Evolutionary conservation across 2,329 filamentous ascomycete species (phyloP).

Genomic region (Didymella pomorum): DNA sequence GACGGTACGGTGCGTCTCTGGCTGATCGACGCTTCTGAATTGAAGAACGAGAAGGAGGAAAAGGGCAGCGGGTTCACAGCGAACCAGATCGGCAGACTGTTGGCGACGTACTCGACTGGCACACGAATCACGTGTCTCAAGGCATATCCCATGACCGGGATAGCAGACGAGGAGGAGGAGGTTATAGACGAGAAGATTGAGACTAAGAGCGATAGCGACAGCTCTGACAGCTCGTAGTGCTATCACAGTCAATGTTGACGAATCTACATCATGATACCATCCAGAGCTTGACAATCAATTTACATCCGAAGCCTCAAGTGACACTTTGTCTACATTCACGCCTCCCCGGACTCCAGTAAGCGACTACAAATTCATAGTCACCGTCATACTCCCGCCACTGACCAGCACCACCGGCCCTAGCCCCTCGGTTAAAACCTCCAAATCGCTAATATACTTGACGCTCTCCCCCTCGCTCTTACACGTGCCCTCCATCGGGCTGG

Average conservation of each 20-base stretch:
- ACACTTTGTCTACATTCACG: constrained; percentile 52
- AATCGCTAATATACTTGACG: constrained; percentile 76
- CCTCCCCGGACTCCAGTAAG: too few relatives aligned
- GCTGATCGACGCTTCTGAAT: constrained; percentile 58
- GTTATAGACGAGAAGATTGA: constrained; percentile 29
- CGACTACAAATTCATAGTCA: constrained; percentile 73
- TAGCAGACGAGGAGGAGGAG: constrained; percentile 38
- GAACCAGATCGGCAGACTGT: constrained; percentile 67
- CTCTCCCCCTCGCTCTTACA: constrained; percentile 74
- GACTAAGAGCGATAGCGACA: constrained; percentile 31
- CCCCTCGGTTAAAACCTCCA: constrained; percentile 79
- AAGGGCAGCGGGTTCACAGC: constrained; percentile 38
- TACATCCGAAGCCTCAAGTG: too few relatives aligned
- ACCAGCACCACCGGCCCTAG: constrained; percentile 80
- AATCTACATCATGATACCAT: constrained; percentile 26
- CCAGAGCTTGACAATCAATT: neutral
- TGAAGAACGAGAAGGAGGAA: constrained; percentile 25
- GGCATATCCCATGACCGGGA: constrained; percentile 80
- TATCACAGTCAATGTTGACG: neutral
- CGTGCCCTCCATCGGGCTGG: constrained; percentile 80
- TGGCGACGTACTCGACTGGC: constrained; percentile 83
- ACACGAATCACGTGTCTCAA: constrained; percentile 90
- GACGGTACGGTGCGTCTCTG: constrained; percentile 87
- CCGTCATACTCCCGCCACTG: constrained; percentile 88
- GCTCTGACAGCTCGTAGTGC: constrained; percentile 33